A percentile compares a stretch with the other conserved stretches of the same genome.
These are phyloP conservation scores for Neurospora discreta DNA, from an alignment of 495 filamentous ascomycete species.

Conservation along the genomic window DNA sequence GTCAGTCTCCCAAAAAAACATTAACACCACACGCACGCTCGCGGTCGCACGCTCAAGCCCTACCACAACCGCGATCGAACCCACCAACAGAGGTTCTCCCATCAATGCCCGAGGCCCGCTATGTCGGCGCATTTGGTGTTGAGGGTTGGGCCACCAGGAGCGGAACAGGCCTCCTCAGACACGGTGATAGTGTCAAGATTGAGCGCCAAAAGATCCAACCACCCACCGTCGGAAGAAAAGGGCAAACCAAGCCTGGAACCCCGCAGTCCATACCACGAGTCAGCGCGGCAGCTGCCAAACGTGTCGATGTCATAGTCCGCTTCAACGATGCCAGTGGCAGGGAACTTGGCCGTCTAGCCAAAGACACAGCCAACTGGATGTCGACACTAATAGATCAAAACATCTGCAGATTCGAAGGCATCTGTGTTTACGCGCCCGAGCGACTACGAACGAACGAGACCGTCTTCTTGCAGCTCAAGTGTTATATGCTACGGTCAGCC, in stretches of 20 bases:
- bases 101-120: constrained; percentile 53
- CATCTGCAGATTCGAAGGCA: constrained; percentile 76
- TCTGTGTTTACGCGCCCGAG: constrained; percentile 85
- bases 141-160: constrained; percentile 88
- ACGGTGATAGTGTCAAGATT: constrained; percentile 71
- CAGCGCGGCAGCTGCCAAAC: constrained; percentile 40
- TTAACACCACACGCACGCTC: constrained; percentile 1
- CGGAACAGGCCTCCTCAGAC: constrained; percentile 57
- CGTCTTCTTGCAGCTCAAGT: constrained; percentile 74
- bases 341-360: constrained; percentile 81
- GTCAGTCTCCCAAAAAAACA: background rate
- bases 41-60: background rate
- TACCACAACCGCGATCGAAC: background rate
- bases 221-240: constrained; percentile 41
- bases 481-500: constrained; percentile 59
- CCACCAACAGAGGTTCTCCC: background rate
- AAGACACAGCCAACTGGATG: constrained; percentile 88
- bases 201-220: constrained; percentile 70
- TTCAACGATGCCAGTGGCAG: constrained; percentile 73
- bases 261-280: constrained; percentile 18
- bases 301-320: constrained; percentile 77
- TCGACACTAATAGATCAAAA: constrained; percentile 88
- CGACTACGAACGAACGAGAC: constrained; percentile 81
- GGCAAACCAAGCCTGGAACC: constrained; percentile 27
- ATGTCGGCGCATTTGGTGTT: constrained; percentile 86